Conservation (phyloP, 1,284 basidiomycete genomes). For the Moniliophthora roreri region DNA sequence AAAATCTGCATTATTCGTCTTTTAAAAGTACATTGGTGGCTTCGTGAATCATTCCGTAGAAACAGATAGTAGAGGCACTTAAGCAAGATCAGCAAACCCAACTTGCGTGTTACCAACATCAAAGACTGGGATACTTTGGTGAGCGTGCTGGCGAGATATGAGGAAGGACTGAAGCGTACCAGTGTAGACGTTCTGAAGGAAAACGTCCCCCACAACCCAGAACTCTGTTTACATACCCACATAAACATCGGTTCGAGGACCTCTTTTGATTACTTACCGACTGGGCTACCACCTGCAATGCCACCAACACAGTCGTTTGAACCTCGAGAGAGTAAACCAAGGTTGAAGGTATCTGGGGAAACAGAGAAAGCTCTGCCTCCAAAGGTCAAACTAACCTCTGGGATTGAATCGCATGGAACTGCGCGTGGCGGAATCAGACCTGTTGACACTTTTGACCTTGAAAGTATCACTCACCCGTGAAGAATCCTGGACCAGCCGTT, state of each 20-base stretch:
- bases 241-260: no score
- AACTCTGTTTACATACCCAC: slow-evolving; percentile 19
- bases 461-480: slow-evolving; percentile 21
- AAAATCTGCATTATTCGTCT: no score
- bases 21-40: no score
- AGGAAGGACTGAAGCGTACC: slow-evolving; percentile 5
- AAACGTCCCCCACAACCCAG: slow-evolving; percentile 34
- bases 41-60: no score
- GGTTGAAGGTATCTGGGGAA: slow-evolving; percentile 33
- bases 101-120: slow-evolving; percentile 18
- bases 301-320: slow-evolving; percentile 35
- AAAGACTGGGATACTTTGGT: slow-evolving; percentile 10
- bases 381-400: slow-evolving; percentile 40
- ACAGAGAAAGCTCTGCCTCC: slow-evolving; percentile 40
- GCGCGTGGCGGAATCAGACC: neutral
- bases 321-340: slow-evolving; percentile 26
- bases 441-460: neutral
- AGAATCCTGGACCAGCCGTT: slow-evolving; percentile 33
- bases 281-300: slow-evolving; percentile 21
- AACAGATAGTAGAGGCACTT: neutral
- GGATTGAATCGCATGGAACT: slow-evolving; percentile 41
- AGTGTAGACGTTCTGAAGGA: slow-evolving; percentile 33
- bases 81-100: slow-evolving; percentile 17
- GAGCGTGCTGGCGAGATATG: neutral
- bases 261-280: slow-evolving; percentile 18